Conservation (phyloP, 305 asterid species). For the Rubia peregrina region DNA sequence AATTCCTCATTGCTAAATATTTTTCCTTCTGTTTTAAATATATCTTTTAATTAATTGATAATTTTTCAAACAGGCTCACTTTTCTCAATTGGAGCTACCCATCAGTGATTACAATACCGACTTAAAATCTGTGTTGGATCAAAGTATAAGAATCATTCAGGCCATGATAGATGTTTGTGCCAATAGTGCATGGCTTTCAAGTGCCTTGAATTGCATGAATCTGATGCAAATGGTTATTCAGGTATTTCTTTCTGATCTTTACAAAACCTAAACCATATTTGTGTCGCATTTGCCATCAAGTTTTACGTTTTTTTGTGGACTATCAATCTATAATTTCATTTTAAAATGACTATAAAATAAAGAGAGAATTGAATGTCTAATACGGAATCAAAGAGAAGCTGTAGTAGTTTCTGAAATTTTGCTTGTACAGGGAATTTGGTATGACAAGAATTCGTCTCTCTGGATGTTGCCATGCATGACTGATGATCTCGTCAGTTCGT, state of each 20-base stretch:
- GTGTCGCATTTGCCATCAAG: not conserved
- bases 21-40: not conserved
- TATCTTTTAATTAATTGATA: constrained; percentile 17
- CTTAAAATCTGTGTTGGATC: constrained; percentile 92
- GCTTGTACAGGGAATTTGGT: constrained; percentile 73
- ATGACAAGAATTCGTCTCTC: constrained; percentile 51
- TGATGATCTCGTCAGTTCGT: constrained; percentile 49
- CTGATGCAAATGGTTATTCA: constrained; percentile 99
- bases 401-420: not conserved
- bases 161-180: constrained; percentile 99
- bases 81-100: constrained; percentile 77
- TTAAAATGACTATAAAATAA: not conserved
- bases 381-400: not conserved
- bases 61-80: constrained; percentile 69
- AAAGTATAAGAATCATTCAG: constrained; percentile 91
- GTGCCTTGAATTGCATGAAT: constrained; percentile 83
- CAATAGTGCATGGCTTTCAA: constrained; percentile 97
- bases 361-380: not conserved
- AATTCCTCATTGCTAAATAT: not conserved
- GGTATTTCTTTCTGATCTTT: constrained; percentile 37
- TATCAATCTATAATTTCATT: not conserved
- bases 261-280: not conserved
- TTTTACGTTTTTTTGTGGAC: not conserved
- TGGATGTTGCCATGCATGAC: constrained; percentile 93
- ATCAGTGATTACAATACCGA: constrained; percentile 89